Percentiles rank a stretch among this genome's conserved stretches.
phyloP scores from a whole-genome alignment of 129 eudicot species.

The Flaveria linearis region DNA sequence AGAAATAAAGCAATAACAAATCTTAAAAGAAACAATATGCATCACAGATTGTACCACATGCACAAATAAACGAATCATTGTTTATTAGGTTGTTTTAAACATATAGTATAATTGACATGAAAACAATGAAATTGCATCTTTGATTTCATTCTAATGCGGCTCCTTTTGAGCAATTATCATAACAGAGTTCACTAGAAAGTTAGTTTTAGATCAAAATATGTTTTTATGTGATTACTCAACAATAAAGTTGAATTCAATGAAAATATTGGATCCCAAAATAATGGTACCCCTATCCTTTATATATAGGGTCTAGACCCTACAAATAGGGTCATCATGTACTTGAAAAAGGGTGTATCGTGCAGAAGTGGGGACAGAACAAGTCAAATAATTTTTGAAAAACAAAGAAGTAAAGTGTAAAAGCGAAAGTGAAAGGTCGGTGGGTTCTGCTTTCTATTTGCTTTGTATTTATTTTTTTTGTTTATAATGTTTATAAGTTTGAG shows the following conservation, averaged over 20 bases:
- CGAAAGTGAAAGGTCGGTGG: constrained; percentile 24
- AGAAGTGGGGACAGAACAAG: constrained; percentile 29
- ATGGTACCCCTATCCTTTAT: not conserved
- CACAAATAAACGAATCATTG: too few relatives aligned
- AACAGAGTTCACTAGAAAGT: not conserved
- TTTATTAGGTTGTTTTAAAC: too few relatives aligned
- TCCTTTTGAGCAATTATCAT: too few relatives aligned
- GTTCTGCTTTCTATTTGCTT: not conserved
- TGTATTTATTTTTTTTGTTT: not conserved
- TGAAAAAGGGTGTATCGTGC: constrained; percentile 11
- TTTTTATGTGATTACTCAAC: not conserved
- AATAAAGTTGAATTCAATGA: not conserved
- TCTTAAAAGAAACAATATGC: too few relatives aligned
- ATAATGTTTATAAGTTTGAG: too few relatives aligned
- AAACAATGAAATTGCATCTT: too few relatives aligned
- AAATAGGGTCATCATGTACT: constrained; percentile 33
- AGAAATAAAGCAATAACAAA: too few relatives aligned
- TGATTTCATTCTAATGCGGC: too few relatives aligned
- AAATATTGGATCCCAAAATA: not conserved
- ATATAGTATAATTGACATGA: too few relatives aligned
- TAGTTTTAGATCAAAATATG: not conserved
- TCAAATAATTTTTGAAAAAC: constrained; percentile 34
- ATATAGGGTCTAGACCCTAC: not conserved
- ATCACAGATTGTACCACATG: too few relatives aligned
- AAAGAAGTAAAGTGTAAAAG: constrained; percentile 31